Evolutionary conservation across 805 yeast species (phyloP).

Genomic region (Starmerella khaoyaiensis): DNA sequence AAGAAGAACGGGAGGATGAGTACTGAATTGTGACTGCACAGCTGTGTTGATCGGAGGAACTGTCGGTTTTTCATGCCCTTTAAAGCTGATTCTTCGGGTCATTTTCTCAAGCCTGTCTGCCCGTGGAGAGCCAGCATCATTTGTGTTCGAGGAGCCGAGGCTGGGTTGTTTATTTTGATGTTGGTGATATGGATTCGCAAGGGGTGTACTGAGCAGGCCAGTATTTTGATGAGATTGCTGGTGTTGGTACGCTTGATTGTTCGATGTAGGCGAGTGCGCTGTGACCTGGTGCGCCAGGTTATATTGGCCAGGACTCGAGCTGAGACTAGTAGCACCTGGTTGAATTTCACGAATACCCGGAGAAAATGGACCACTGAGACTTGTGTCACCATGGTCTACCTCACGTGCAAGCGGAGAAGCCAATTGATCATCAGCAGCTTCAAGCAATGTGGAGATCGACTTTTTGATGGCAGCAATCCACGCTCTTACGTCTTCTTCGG

Average conservation of each 20-base stretch:
- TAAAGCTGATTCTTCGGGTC: slow-evolving; percentile 21
- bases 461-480: slow-evolving; percentile 57
- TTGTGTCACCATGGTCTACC: background rate
- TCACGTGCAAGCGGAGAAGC: background rate
- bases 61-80: slow-evolving; percentile 10
- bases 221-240: no score
- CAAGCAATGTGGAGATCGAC: slow-evolving; percentile 37
- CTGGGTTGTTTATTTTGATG: no score
- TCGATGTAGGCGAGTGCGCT: no score
- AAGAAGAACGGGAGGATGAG: background rate
- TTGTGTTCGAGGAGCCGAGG: no score
- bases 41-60: slow-evolving; percentile 17
- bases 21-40: background rate
- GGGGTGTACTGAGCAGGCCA: no score
- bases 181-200: no score
- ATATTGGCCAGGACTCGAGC: no score
- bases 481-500: slow-evolving; percentile 48
- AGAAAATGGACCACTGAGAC: no score
- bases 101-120: slow-evolving; percentile 14
- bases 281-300: no score
- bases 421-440: slow-evolving; percentile 16
- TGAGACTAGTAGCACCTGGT: no score
- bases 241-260: no score
- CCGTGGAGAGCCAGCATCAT: background rate
- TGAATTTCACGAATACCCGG: no score